Evolutionary conservation across 306 rosid species (phyloP), one percentile per base, ranked within the genome.

Genomic region (Ochetophila trinervis): DNA sequence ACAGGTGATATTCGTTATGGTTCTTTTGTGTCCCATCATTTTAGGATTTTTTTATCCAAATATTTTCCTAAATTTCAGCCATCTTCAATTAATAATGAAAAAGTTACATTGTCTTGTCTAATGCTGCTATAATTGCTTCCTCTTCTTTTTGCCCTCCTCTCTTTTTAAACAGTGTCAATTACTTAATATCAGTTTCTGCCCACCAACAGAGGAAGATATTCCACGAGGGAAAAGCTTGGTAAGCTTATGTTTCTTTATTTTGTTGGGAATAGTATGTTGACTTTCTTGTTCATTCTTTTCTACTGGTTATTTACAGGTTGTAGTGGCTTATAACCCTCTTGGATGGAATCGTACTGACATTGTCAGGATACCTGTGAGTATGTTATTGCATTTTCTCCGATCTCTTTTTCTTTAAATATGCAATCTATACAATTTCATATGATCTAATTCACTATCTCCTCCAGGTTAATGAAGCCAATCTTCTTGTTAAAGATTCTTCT

Each of bases 131-230:
- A 1, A 1, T 27, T 27, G 32, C 32, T 7, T 32, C 24, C 34
- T 35, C 5, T 44, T 6, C 23, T 9, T 57, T 9, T 48, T 34
- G 12, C 17, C 53, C 53, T 19, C 36, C 55, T 45, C 32, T 13
- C 18, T 44, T 72, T 62, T 82, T 52, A 77, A 53, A 23, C 85
- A 92, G 98, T 92, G 98, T 69, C 95, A 74, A 71, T 74, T 87
- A 62, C 87, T 92, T 57, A 92, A 92, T 77, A 89, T 92, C 78
- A 92, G 98, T 74, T 89, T 62, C 80, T 92, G 96, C 76, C 96
- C 96, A 69, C 84, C 86, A 34, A 87, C 96, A 10, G 98, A 92
- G 72, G 72, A 76, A 68, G 76, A 62, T 37, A 79, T 85, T 69
- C 80, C 84, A 57, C 69, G 63, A 24, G 79, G 83, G 22, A 89